Base-by-base conservation (phyloP, 257 asterid genomes). In the Parsonsia alboflavescens region DNA sequence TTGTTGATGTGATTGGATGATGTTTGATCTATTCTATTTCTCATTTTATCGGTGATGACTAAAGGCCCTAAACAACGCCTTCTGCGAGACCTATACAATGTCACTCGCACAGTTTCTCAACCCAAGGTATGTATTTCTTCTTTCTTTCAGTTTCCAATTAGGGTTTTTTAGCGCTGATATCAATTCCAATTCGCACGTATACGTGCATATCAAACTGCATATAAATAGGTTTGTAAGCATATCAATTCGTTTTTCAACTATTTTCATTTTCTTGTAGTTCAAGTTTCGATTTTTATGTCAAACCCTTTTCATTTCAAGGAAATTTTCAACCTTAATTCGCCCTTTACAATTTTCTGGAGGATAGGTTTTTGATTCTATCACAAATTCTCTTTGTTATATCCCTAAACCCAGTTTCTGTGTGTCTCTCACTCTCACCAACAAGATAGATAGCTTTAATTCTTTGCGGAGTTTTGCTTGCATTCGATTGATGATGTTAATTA, bases 21-120 rank as follows among this genome's bases (percentile, higher is more conserved):
- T 89, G 90, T 71, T 83, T 83, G 85, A 81, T 89, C 86, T 78
- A 45, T 74, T 53, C 54, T 69, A 26, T 7, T 36, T 77, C 72
- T 84, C 67, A 76, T 79, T 46, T 58, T 79, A 75, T 74, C 68
- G 87, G 82, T 79, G 85, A 88, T 91, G 93, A 79, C 75, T 70
- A 85, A 77, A 73, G 61, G 61, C 28, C 85, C 83, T 79, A 80
- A 80, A 77, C 86, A 79, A 76, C 84, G 88, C 76, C 85, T 84
- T 75, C 84, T 89, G 71, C 79, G 52, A 75, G 88, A 84, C 77
- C 83, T 89, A 1, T 83, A 83, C 79, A 88, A 86, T 82, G 89
- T 80, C 78, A 85, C 94, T 64, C 78, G 73, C 58, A 74, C 87
- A 76, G 82, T 84, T 70, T 80, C 83, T 44, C 76, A 81, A 65